Evolutionary conservation across 129 eudicot species (phyloP).

Genomic region (Silybum marianum): DNA sequence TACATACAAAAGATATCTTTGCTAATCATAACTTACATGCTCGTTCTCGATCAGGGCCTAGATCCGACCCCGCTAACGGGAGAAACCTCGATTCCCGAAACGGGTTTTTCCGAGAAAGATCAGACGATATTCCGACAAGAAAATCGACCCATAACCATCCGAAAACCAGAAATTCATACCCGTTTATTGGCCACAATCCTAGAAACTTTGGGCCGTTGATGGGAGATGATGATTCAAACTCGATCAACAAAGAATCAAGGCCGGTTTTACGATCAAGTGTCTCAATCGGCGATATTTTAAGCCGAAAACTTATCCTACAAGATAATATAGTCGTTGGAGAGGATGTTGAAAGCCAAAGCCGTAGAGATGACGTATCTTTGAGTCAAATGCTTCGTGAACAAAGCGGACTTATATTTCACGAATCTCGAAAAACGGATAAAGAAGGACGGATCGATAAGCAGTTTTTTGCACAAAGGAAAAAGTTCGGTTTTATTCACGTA

Average conservation of each 20-base stretch:
- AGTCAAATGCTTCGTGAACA: conserved; percentile 82
- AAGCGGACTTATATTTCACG: conserved; percentile 60
- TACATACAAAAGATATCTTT: not conserved
- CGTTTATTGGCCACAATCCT: conserved; percentile 28
- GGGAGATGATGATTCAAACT: conserved; percentile 38
- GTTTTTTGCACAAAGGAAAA: conserved; percentile 62
- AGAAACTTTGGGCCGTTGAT: conserved; percentile 29
- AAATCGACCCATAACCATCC: conserved; percentile 3
- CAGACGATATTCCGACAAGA: conserved; percentile 18
- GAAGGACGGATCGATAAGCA: conserved; percentile 55
- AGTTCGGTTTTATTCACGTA: conserved; percentile 74
- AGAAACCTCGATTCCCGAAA: conserved; percentile 26
- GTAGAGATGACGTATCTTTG: conserved; percentile 52
- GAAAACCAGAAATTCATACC: conserved; percentile 37
- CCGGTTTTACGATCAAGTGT: conserved; percentile 51
- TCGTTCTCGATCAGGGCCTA: conserved; percentile 22
- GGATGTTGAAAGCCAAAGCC: conserved; percentile 40
- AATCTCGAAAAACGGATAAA: conserved; percentile 33
- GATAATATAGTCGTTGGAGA: conserved; percentile 59
- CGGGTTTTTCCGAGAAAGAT: conserved; percentile 8
- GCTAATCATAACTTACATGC: not conserved
- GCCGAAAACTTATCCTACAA: conserved; percentile 57
- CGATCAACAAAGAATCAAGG: conserved; percentile 34
- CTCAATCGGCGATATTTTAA: conserved; percentile 64
- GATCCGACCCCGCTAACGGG: conserved; percentile 23